Evolutionary conservation across 257 asterid species (phyloP).

Genomic region (Catharanthus roseus): DNA sequence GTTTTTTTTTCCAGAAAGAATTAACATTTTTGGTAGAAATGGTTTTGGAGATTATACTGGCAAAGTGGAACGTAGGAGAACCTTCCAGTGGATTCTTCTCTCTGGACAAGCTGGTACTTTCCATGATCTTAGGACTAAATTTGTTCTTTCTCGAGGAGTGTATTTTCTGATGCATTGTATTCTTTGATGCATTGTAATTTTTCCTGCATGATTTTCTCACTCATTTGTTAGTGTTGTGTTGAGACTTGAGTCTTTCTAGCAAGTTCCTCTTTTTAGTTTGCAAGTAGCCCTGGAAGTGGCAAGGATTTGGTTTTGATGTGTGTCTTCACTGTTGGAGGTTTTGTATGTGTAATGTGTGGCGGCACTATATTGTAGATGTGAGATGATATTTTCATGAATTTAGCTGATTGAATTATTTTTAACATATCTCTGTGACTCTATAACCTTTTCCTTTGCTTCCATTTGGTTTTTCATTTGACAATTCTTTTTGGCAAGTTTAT

Average conservation of each 20-base stretch:
- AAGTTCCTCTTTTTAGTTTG: background rate
- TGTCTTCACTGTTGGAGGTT: background rate
- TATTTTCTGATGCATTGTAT: background rate
- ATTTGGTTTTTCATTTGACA: background rate
- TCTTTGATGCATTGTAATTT: background rate
- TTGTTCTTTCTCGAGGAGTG: constrained; percentile 11
- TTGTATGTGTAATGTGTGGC: background rate
- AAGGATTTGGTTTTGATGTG: background rate
- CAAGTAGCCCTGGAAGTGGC: background rate
- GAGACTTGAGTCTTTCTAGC: background rate
- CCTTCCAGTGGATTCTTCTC: constrained; percentile 52
- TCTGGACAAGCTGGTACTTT: constrained; percentile 67
- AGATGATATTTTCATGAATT: background rate
- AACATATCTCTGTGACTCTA: background rate
- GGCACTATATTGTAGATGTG: background rate
- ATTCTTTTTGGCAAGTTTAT: background rate
- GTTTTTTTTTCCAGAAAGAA: constrained; percentile 30
- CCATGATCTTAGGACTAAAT: background rate
- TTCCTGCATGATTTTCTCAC: background rate
- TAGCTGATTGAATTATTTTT: background rate
- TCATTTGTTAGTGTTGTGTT: background rate
- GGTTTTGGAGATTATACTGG: constrained; percentile 39
- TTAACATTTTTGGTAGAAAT: constrained; percentile 22
- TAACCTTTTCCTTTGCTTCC: background rate
- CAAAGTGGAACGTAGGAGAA: constrained; percentile 27